Base-by-base conservation (phyloP, 148 eudicot species). In the Diospyros kaki region DNA sequence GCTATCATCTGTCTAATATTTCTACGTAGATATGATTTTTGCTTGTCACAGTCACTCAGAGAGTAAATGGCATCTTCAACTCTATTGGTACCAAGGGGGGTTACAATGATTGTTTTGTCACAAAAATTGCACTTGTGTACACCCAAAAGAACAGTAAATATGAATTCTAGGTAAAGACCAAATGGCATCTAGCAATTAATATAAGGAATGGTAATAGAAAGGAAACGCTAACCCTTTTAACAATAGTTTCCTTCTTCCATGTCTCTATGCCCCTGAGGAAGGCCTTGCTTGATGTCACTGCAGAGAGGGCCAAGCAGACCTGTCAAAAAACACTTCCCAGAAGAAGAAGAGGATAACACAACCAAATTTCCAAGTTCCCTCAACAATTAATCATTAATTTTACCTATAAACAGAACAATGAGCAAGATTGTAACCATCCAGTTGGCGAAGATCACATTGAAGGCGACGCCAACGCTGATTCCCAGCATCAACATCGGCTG, bases 371-470 rank as follows among this genome's bases (percentile, higher is more conserved):
- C 9, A 62, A 58, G 2, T 5, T 6, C 9, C 40, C 42, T 70
- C 61, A 67, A 28, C 28, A 28, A 28, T 28, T 28, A 28, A 28
- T 28, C 28, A 28, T 28, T 28, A 28, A 28, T 28, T 28, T 42
- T 84, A 88, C 92, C 85, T 71, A 86, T 17, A 70, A 88, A 88
- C 46, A 88, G 89, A 69, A 86, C 76, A 52, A 88, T 88, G 12
- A 88, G 85, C 66, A 88, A 75, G 58, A 88, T 81, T 1, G 92
- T 88, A 72, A 88, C 87, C 92, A 88, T 88, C 92, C 92, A 88
- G 40, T 88, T 89, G 5, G 91, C 91, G 58, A 88, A 88, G 53
- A 88, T 82, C 58, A 88, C 86, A 62, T 88, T 86, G 77, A 88
- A 86, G 67, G 84, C 78, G 58, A 88, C 91, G 62, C 91, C 89